A percentile compares a stretch with the other conserved stretches of the same genome.
Conservation (phyloP, 257 asterid genomes). For the Gardenia jasminoides region DNA sequence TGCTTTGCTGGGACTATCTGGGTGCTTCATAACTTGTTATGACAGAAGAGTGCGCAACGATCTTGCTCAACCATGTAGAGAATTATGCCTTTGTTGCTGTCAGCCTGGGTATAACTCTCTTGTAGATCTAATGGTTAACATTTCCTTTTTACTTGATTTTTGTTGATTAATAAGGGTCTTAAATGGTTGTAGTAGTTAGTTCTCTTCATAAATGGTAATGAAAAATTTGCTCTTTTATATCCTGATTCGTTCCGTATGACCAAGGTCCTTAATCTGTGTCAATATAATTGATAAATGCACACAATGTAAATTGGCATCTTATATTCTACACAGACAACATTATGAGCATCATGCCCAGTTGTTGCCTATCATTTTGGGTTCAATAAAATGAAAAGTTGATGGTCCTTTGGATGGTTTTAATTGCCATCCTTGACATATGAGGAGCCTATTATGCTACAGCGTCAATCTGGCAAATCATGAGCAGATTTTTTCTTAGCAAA, state of each 20-base stretch:
- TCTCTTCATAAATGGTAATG: not conserved
- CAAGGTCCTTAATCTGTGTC: not conserved
- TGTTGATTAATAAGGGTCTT: not conserved
- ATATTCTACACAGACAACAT: not conserved
- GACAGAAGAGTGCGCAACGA: slow-evolving; percentile 96
- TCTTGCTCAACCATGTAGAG: slow-evolving; percentile 98
- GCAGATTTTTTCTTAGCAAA: not conserved
- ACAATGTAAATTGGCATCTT: not conserved
- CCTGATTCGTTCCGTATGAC: not conserved
- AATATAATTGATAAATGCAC: not conserved
- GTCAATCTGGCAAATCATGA: not conserved
- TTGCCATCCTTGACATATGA: not conserved
- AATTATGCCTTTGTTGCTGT: slow-evolving; percentile 92
- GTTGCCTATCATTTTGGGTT: not conserved
- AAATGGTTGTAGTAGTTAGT: not conserved
- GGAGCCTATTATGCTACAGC: not conserved
- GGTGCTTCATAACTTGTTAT: slow-evolving; percentile 93
- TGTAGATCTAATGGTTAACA: slow-evolving; percentile 13
- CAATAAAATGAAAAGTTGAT: not conserved
- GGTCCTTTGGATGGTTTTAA: not conserved
- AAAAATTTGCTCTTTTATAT: not conserved
- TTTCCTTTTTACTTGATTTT: slow-evolving; percentile 1
- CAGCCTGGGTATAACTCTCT: slow-evolving; percentile 74
- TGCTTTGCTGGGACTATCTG: slow-evolving; percentile 86
- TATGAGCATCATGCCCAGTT: not conserved